Evolutionary conservation across 768 basidiomycete species (phyloP), one percentile per base, ranked within the genome.

Genomic region (Chalciporus pseudorubinellus): DNA sequence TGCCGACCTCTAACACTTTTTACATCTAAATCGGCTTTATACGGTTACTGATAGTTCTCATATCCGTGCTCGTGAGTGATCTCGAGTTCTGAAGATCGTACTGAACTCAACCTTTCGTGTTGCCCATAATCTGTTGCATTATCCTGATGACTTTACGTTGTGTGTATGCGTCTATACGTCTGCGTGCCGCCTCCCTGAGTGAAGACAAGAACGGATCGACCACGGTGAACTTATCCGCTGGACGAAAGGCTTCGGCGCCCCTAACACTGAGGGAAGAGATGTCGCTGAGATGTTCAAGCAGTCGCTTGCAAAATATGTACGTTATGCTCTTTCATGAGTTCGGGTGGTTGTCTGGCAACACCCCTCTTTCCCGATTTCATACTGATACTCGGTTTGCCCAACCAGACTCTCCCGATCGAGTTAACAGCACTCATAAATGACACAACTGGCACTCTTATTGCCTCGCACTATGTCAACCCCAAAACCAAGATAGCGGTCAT

Each of bases 211-310:
- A 34, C 79, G 82, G 48, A 98, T 99, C 57, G 93, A 98, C 69
- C 92, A 98, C 55, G 95, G 93, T 20, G 80, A 82, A 53, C 85
- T 98, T 33, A 93, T 98, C 62, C 87, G 95, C 16, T 99, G 97
- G 97, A 99, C 97, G n/a, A 99, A 99, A 71, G 97, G 97, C 57
- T 98, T 98, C 61, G 93, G 93, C 28, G 89, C 89, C 0, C 67
- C 81, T 5, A 92, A 95, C 65, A 93, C 92, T 16, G 97, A 98
- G 70, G 95, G 95, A 16, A 75, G 81, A 48, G 92, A 99, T 61
- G 93, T 95, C 12, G 95, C 92, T 4, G 89, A 77, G 34, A 95
- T 99, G 92, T 95, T 99, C 75, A 82, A 83, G 44, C 71, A 83
- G 50, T 87, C 90, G 13, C 81, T 99, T 41, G 76, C 75, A 50